Percentiles rank a stretch among this genome's conserved stretches.
Evolutionary conservation across 148 eudicot genomes (phyloP).

Genomic region (Silene uniflora): DNA sequence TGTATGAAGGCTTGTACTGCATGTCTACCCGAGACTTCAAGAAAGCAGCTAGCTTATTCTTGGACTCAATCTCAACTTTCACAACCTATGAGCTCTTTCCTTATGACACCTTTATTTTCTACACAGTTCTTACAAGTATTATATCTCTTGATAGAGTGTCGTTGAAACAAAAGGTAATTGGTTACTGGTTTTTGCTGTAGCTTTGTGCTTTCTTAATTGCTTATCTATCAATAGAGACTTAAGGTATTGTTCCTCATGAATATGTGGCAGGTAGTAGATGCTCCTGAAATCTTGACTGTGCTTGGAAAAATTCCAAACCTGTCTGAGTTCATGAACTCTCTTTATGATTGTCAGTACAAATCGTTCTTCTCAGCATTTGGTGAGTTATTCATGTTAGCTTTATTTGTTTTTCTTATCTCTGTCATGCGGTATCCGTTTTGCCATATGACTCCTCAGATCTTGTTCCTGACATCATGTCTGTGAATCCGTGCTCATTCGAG

Average conservation of each 20-base stretch:
- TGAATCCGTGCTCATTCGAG: neutral
- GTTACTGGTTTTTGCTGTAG: neutral
- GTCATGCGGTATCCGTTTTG: neutral
- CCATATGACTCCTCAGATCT: neutral
- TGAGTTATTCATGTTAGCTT: constrained; percentile 26
- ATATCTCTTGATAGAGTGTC: too few species aligned
- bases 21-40: constrained; percentile 72
- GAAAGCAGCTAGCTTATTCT: constrained; percentile 74
- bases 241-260: neutral
- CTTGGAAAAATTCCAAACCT: constrained; percentile 75
- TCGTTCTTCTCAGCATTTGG: constrained; percentile 89
- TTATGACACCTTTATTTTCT: constrained; percentile 83
- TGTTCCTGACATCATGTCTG: neutral
- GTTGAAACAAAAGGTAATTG: constrained; percentile 57
- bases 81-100: constrained; percentile 92
- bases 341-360: constrained; percentile 86
- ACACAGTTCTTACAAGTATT: constrained; percentile 64
- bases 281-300: constrained; percentile 93
- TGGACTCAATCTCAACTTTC: constrained; percentile 95
- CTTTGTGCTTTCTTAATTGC: neutral
- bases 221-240: neutral
- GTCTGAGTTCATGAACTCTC: constrained; percentile 79
- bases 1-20: constrained; percentile 43
- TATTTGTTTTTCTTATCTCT: neutral
- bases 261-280: constrained; percentile 82